Evolutionary conservation across 192 early-diverging fungal species (phyloP).

Genomic region (Phycomyces nitens): DNA sequence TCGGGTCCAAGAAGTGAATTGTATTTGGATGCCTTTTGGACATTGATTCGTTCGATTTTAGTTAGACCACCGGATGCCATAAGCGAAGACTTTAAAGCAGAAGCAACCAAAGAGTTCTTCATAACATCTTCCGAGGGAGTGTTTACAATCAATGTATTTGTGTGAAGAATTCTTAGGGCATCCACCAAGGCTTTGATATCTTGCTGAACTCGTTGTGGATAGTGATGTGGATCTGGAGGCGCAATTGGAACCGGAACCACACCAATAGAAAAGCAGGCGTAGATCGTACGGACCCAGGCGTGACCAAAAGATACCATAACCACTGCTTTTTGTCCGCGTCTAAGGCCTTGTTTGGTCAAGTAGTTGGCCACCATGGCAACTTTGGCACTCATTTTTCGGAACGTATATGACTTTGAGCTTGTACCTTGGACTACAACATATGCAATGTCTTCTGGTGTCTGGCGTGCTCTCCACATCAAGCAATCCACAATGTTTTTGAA

Average conservation of each 20-base stretch:
- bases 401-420: constrained; percentile 60
- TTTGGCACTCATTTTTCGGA: constrained; percentile 61
- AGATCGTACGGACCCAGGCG: constrained; percentile 62
- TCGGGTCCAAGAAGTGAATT: constrained; percentile 52
- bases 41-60: constrained; percentile 41
- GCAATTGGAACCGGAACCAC: constrained; percentile 65
- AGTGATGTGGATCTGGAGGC: constrained; percentile 52
- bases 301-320: constrained; percentile 60
- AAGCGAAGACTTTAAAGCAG: constrained; percentile 29
- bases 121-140: background rate
- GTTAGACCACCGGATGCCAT: constrained; percentile 8
- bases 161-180: background rate
- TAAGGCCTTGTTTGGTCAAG: constrained; percentile 55
- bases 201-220: background rate
- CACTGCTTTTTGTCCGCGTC: constrained; percentile 55
- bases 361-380: constrained; percentile 61
- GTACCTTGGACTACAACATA: constrained; percentile 58
- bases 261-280: constrained; percentile 76
- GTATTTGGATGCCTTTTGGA: constrained; percentile 62
- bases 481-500: constrained; percentile 66
- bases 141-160: background rate
- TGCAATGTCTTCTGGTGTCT: constrained; percentile 56
- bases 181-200: background rate
- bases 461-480: constrained; percentile 59
- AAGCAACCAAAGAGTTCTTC: constrained; percentile 31